A percentile compares a stretch with the other conserved stretches of the same genome.
phyloP scores from a whole-genome alignment of 495 filamentous ascomycete genomes.

The Pyronema omphalodes region DNA sequence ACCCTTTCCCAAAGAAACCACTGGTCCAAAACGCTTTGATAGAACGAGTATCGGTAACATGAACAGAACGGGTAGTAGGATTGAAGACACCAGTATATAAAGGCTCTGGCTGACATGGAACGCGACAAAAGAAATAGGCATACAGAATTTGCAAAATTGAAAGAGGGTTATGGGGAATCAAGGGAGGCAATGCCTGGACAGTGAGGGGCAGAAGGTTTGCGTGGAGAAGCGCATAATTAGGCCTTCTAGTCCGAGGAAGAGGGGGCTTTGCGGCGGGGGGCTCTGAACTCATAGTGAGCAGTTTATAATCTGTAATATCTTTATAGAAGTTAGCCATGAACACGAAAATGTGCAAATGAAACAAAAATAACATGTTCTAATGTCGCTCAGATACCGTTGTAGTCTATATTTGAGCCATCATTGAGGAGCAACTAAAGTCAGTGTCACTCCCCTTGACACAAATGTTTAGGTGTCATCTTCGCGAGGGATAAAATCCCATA shows the following conservation, averaged over 20 bases:
- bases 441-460: slow-evolving; percentile 41
- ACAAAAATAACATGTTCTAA: slow-evolving; percentile 18
- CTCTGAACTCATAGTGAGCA: slow-evolving; percentile 1
- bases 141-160: slow-evolving; percentile 64
- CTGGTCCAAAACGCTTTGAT: slow-evolving; percentile 78
- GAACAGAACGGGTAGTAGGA: slow-evolving; percentile 57
- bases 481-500: slow-evolving; percentile 21
- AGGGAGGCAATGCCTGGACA: slow-evolving; percentile 60
- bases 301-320: background rate
- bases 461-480: slow-evolving; percentile 41
- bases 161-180: slow-evolving; percentile 84
- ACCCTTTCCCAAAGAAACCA: slow-evolving; percentile 92
- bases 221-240: slow-evolving; percentile 54
- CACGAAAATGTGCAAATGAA: background rate
- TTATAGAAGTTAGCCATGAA: background rate
- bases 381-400: slow-evolving; percentile 97
- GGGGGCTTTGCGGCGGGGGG: slow-evolving; percentile 19
- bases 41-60: slow-evolving; percentile 57
- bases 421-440: slow-evolving; percentile 59
- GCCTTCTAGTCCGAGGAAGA: slow-evolving; percentile 26
- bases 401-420: slow-evolving; percentile 72
- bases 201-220: slow-evolving; percentile 58
- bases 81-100: slow-evolving; percentile 61
- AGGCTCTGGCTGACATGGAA: slow-evolving; percentile 41
- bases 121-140: slow-evolving; percentile 47